Evolutionary conservation across 106 monocot genomes (phyloP), one percentile per base, ranked within the genome.

Genomic region (Alisma plantagoaquatica): DNA sequence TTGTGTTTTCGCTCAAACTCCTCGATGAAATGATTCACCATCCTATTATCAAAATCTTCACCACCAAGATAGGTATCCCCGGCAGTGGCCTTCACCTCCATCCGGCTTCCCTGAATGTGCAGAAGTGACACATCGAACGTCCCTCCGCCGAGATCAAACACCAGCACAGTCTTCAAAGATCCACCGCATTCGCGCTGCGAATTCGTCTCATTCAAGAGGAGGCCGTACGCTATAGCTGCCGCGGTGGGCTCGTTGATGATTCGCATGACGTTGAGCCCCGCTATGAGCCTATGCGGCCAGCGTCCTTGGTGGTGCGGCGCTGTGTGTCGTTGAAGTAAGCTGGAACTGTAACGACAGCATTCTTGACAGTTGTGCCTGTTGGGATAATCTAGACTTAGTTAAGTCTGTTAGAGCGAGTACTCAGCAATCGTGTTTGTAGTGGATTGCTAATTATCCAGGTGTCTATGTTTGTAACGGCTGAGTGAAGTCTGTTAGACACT

Each of bases 251-350:
- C 49, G 49, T 49, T 49, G 19, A 49, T 49, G 16, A 49, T 23
- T 22, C 49, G 49, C 49, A 65, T 54, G 50, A 65, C 54, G 23
- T 43, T 65, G 28, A 55, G 65, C 20, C 65, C 65, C 11, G 65
- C 65, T 18, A 65, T 65, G 26, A 42, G n/a, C n/a, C n/a, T n/a
- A n/a, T n/a, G n/a, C n/a, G 32, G 29, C 65, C 65, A 0, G 55
- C 65, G 14, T 65, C 65, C 22, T 56, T 65, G 43, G 65, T 65
- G 29, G 65, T 55, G 23, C 51, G 65, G 15, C 65, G 54, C 31
- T 56, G 55, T 3, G 55, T 43, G 43, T 65, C 65, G 44, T 65
- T 65, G 65, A 65, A 65, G 65, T 65, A 54, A 0, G 65, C 65
- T 7, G 65, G 65, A n/a, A 55, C 65, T 5, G 65, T 65, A n/a